Evolutionary conservation across 768 basidiomycete species (phyloP).

Genomic region (Podaxis carcinomalis): DNA sequence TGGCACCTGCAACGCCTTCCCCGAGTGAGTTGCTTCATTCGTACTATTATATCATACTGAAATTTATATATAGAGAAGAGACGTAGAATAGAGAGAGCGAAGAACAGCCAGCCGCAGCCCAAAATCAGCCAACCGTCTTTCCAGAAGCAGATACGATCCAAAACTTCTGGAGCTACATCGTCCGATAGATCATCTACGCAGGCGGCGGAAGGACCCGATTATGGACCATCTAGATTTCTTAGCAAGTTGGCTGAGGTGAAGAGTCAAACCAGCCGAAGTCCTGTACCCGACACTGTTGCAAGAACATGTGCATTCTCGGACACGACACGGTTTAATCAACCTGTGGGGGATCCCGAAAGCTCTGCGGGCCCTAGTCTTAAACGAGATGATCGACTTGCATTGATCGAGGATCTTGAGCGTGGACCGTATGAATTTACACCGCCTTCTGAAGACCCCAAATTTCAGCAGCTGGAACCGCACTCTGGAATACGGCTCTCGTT

Average conservation of each 20-base stretch:
- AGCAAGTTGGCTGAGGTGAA: slow-evolving; percentile 42
- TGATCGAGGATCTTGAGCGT: slow-evolving; percentile 72
- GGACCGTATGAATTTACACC: slow-evolving; percentile 77
- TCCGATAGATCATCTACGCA: slow-evolving; percentile 2
- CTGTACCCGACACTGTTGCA: slow-evolving; percentile 9
- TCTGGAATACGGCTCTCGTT: slow-evolving; percentile 83
- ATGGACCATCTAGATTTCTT: slow-evolving; percentile 50
- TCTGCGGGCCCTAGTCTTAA: slow-evolving; percentile 15
- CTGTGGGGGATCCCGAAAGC: slow-evolving; percentile 21
- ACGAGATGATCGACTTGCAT: slow-evolving; percentile 59
- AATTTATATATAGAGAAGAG: slow-evolving; percentile 30
- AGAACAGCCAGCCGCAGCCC: slow-evolving; percentile 8
- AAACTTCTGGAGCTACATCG: slow-evolving; percentile 1
- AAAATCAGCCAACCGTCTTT: slow-evolving; percentile 2
- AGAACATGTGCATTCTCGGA: slow-evolving; percentile 33
- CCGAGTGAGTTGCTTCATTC: slow-evolving; percentile 44
- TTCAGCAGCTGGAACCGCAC: slow-evolving; percentile 83
- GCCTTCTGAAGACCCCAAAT: slow-evolving; percentile 69
- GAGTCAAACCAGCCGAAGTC: slow-evolving; percentile 16
- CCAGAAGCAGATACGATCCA: background rate
- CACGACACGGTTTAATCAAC: background rate
- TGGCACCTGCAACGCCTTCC: slow-evolving; percentile 62
- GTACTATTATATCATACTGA: background rate
- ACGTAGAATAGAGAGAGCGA: slow-evolving; percentile 32
- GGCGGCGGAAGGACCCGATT: slow-evolving; percentile 22